These are phyloP conservation scores for Vigna radiata DNA, from an alignment of 306 rosid species.

Conservation along the genomic window DNA sequence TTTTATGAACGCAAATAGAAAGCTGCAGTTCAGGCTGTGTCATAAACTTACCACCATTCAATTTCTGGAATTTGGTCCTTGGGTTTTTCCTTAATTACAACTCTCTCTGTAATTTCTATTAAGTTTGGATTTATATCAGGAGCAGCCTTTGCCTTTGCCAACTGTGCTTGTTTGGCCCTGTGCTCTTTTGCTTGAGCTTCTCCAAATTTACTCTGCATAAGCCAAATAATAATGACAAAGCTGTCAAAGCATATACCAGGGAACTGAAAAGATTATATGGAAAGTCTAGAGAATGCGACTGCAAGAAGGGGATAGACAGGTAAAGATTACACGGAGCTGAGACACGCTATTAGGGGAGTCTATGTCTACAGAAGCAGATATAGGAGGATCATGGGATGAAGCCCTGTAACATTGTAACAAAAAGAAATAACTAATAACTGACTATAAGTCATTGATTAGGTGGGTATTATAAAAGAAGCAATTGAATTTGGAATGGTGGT, in stretches of 20 bases:
- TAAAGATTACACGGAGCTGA: not conserved
- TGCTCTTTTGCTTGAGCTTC: slow-evolving; percentile 99
- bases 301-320: not conserved
- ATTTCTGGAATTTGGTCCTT: slow-evolving; percentile 90
- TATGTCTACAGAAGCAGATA: not conserved
- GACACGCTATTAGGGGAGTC: not conserved
- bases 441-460: not conserved
- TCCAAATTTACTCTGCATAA: slow-evolving; percentile 85
- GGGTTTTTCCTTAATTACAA: slow-evolving; percentile 77
- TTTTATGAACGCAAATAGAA: slow-evolving; percentile 15
- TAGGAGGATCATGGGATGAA: not conserved
- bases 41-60: slow-evolving; percentile 95
- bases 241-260: slow-evolving; percentile 3
- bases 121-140: slow-evolving; percentile 96
- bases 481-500: too few relatives aligned
- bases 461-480: not conserved
- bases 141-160: slow-evolving; percentile 97
- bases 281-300: too few relatives aligned
- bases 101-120: slow-evolving; percentile 90
- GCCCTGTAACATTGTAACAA: not conserved
- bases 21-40: not conserved
- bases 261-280: not conserved
- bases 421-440: not conserved
- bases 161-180: slow-evolving; percentile 90
- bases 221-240: slow-evolving; percentile 28